phyloP scores from a whole-genome alignment of 345 rosid species.

The Melaleuca alternifolia region DNA sequence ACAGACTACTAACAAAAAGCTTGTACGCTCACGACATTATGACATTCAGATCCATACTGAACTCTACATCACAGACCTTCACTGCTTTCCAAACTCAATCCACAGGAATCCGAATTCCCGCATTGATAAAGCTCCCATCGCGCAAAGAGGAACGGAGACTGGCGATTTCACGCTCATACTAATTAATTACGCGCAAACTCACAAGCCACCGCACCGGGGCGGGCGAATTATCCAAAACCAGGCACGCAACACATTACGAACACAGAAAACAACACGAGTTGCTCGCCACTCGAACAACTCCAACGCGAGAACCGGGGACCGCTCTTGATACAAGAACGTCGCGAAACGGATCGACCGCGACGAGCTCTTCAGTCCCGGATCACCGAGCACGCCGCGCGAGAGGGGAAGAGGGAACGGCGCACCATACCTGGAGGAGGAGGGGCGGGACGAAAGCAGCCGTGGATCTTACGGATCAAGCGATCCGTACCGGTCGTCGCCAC shows the following conservation, averaged over 20 bases:
- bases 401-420: background rate
- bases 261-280: background rate
- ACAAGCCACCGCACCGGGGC: background rate
- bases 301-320: background rate
- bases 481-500: background rate
- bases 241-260: background rate
- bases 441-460: background rate
- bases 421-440: background rate
- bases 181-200: background rate
- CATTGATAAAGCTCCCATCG: background rate
- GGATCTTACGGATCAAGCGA: background rate
- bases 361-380: background rate
- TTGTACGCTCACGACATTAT: fast-evolving
- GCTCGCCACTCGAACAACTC: background rate
- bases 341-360: background rate
- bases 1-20: background rate
- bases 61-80: background rate
- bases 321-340: background rate
- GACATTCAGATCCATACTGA: background rate
- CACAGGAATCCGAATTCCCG: background rate
- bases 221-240: background rate
- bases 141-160: background rate
- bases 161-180: background rate
- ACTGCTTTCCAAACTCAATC: background rate
- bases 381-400: background rate